Evolutionary conservation across 495 filamentous ascomycete genomes (phyloP), one percentile per base, ranked within the genome.

Genomic region (Hyaloscypha hepaticicola): DNA sequence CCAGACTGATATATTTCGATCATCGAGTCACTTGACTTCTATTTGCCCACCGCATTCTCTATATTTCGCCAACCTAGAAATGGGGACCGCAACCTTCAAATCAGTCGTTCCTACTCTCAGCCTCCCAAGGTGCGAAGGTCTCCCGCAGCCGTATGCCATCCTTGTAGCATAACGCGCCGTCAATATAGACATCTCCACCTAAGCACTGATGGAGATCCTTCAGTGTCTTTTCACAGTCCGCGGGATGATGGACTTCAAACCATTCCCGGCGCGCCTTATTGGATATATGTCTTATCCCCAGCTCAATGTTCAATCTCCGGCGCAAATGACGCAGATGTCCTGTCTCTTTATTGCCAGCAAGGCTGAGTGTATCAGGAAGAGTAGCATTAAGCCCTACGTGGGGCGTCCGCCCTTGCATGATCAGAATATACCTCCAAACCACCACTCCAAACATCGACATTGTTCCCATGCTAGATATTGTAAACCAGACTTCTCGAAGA

Each of bases 151-250:
- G 59, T 28, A 52, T 7, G 25, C 48, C 41, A 24, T 61, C 59
- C 24, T 25, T 26, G 34, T 61, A 61, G 28, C 59, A 61, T 26
- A 61, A 9, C 3, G 31, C 16, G 4, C 59, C 59, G 28, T 61
- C 59, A 12, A 61, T 29, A 12, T 52, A 33, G 11, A 61, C 12
- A 16, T 61, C 59, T n/a, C 59, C 41, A n/a, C 59, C 19, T 7
- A 61, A 51, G n/a, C 29, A 11, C 25, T 21, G 49, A 33, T 61
- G 41, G 22, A 61, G 12, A 9, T 52, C 59, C 45, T n/a, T 16
- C 27, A 61, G 28, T 19, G 59, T 34, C 19, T 51, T 45, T 21
- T 61, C 59, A 48, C 59, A 61, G n/a, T 22, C 49, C 21, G 31
- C 28, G 27, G 49, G 26, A 9, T 21, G 19, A 31, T 61, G 49